These are phyloP conservation scores for Apocynum venetum DNA, from an alignment of 257 asterid species.

Conservation along the genomic window DNA sequence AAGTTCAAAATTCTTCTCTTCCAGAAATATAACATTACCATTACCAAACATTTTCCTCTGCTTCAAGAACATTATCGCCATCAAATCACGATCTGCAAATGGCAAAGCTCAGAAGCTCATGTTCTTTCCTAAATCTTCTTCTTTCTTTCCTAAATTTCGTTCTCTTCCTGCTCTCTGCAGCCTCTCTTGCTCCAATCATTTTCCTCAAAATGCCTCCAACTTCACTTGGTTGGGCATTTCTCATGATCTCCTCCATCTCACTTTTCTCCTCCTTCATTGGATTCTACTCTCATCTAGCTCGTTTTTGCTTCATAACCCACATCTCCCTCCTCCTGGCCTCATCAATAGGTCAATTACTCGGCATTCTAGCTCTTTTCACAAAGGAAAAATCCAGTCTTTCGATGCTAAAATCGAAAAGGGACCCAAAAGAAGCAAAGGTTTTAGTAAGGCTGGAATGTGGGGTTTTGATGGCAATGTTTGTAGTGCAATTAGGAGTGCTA, in stretches of 20 bases:
- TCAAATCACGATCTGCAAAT: constrained; percentile 35
- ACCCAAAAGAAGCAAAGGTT: constrained; percentile 60
- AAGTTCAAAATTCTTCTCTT: not conserved
- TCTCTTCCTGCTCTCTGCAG: constrained; percentile 67
- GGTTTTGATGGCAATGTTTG: constrained; percentile 66
- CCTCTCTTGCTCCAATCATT: constrained; percentile 62
- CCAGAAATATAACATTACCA: not conserved
- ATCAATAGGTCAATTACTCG: constrained; percentile 47
- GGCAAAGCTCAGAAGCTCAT: constrained; percentile 44
- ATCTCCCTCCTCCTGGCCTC: constrained; percentile 61
- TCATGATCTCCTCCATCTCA: constrained; percentile 50
- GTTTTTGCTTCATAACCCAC: constrained; percentile 57
- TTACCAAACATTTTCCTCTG: not conserved
- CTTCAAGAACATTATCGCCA: not conserved
- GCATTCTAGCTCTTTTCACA: constrained; percentile 48
- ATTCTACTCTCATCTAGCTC: constrained; percentile 59
- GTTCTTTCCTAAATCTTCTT: constrained; percentile 57
- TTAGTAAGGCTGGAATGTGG: constrained; percentile 80
- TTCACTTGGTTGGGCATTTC: constrained; percentile 60
- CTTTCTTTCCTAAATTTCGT: constrained; percentile 56
- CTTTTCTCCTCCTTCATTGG: constrained; percentile 57
- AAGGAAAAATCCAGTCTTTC: constrained; percentile 55
- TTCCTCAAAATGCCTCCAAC: constrained; percentile 66
- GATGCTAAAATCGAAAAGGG: constrained; percentile 49
- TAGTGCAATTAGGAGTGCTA: constrained; percentile 55